Evolutionary conservation across 2,329 filamentous ascomycete genomes (phyloP).

Genomic region (Exophiala mesophila): DNA sequence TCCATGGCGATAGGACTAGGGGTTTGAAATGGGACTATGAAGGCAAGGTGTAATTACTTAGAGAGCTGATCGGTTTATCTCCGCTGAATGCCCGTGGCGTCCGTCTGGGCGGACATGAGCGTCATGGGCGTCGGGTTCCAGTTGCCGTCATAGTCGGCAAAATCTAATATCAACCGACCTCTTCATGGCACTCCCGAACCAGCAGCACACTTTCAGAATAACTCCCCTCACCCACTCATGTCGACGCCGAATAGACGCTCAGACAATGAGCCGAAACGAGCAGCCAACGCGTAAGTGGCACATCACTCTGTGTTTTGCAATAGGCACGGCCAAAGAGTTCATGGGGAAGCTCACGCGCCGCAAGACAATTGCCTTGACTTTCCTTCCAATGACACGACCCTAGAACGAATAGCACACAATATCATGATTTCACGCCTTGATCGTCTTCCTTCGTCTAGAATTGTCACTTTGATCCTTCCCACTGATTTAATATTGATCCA

Average conservation of each 20-base stretch:
- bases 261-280: conserved; percentile 1
- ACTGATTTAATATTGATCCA: neutral
- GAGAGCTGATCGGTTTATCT: too few species aligned
- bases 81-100: too few species aligned
- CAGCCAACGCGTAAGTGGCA: conserved; percentile 1
- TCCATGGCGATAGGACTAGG: too few species aligned
- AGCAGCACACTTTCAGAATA: neutral
- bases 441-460: neutral
- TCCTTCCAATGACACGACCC: too few species aligned
- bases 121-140: too few species aligned
- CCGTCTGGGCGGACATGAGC: too few species aligned
- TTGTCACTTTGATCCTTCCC: neutral
- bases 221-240: neutral
- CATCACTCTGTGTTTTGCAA: neutral
- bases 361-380: neutral
- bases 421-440: too few species aligned
- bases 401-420: too few species aligned
- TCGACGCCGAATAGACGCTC: neutral
- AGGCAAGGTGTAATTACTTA: too few species aligned
- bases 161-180: neutral
- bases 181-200: too few species aligned
- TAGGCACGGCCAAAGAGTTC: neutral
- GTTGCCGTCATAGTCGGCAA: too few species aligned
- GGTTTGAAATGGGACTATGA: too few species aligned
- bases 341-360: neutral